Conservation (phyloP, 73 alveolate genomes). For the Vitrella brassicaformis region DNA sequence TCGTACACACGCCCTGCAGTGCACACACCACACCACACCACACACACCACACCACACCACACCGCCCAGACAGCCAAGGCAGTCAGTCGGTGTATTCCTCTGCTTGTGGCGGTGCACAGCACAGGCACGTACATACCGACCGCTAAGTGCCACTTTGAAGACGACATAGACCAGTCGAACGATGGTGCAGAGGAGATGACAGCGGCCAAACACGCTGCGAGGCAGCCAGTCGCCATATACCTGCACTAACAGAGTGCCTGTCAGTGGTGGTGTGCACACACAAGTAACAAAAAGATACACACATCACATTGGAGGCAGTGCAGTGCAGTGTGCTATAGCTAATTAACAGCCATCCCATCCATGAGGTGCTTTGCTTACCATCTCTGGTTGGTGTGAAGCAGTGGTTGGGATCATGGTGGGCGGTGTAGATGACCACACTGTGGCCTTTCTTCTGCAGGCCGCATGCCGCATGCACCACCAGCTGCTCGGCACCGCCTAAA, state of each 20-base stretch:
- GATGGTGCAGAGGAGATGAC: constrained; percentile 81
- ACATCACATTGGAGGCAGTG: neutral
- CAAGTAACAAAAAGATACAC: neutral
- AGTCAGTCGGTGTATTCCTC: neutral
- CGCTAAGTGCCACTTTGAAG: constrained; percentile 4
- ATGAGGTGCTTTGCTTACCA: constrained; percentile 18
- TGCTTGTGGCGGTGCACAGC: too few relatives aligned
- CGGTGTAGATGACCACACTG: constrained; percentile 79
- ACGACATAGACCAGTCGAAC: constrained; percentile 79
- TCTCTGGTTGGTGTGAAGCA: constrained; percentile 81
- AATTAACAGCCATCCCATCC: neutral
- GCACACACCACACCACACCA: neutral
- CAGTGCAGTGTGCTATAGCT: neutral
- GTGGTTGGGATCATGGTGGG: constrained; percentile 80
- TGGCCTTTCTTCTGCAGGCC: constrained; percentile 78
- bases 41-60: neutral
- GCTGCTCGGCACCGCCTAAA: constrained; percentile 96
- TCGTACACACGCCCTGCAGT: neutral
- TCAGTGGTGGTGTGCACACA: neutral
- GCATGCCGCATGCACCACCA: constrained; percentile 81
- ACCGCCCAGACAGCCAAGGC: neutral
- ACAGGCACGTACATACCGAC: neutral
- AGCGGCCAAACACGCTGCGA: constrained; percentile 66
- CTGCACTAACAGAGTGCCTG: constrained; percentile 42
- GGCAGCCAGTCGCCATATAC: constrained; percentile 81